phyloP scores from a whole-genome alignment of 202 grass and related monocot species.

The Saccharum hybrid region DNA sequence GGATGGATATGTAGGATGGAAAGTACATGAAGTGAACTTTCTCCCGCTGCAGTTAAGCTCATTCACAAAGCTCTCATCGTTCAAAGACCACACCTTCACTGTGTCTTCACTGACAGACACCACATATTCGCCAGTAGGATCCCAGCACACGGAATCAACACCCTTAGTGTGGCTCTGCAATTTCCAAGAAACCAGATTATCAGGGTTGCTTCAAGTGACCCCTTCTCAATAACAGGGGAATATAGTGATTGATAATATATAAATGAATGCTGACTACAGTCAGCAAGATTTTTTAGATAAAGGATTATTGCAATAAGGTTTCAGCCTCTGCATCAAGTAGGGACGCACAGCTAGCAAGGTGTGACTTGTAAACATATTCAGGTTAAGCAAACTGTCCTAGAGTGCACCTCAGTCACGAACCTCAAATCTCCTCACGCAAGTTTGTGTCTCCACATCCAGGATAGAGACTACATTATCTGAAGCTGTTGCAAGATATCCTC shows the following conservation, averaged over 20 bases:
- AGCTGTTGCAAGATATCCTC: constrained; percentile 59
- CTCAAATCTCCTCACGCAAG: constrained; percentile 61
- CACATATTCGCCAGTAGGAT: constrained; percentile 57
- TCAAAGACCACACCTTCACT: constrained; percentile 69
- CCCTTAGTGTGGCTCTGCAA: constrained; percentile 64
- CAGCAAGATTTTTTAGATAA: not conserved
- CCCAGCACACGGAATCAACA: constrained; percentile 66
- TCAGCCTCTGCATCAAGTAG: not conserved
- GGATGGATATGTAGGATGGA: constrained; percentile 62
- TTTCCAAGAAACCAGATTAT: constrained; percentile 23
- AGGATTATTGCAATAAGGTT: not conserved
- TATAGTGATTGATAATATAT: not conserved
- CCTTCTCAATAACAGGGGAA: not conserved
- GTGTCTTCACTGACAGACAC: constrained; percentile 70
- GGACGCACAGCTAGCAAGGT: not conserved
- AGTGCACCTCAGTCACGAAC: constrained; percentile 34
- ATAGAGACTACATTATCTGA: constrained; percentile 67
- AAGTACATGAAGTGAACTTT: constrained; percentile 73
- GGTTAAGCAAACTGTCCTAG: not conserved
- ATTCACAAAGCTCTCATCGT: constrained; percentile 48
- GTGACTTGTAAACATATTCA: not conserved
- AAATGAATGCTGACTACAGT: not conserved
- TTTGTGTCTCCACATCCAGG: constrained; percentile 73
- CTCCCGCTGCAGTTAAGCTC: constrained; percentile 58
- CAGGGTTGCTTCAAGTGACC: not conserved